Evolutionary conservation across 768 basidiomycete species (phyloP).

Genomic region (Trametes sanguinea): DNA sequence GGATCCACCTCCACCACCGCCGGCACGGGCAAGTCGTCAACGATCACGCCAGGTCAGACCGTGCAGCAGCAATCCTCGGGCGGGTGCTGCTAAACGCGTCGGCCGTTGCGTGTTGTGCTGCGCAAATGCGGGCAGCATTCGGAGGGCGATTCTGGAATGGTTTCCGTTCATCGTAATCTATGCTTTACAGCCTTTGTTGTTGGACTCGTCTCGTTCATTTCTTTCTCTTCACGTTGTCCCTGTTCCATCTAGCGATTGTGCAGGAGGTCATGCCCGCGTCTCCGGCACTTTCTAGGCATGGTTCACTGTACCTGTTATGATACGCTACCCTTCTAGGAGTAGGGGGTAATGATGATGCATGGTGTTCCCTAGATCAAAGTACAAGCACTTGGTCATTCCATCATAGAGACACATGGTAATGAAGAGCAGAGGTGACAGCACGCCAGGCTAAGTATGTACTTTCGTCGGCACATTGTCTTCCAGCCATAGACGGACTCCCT

Average conservation of each 20-base stretch:
- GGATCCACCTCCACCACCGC: conserved; percentile 77
- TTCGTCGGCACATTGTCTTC: conserved; percentile 44
- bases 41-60: conserved; percentile 81
- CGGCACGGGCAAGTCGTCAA: conserved; percentile 72
- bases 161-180: conserved; percentile 31
- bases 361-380: conserved; percentile 6
- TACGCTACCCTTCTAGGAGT: conserved; percentile 19
- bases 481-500: conserved; percentile 81
- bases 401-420: background rate
- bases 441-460: background rate
- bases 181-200: conserved; percentile 33
- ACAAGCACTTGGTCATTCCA: background rate
- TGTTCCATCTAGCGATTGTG: conserved; percentile 16
- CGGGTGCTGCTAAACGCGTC: conserved; percentile 71
- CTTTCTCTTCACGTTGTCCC: conserved; percentile 14
- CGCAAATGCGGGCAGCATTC: conserved; percentile 7
- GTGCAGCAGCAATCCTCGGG: conserved; percentile 74
- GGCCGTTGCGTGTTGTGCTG: background rate
- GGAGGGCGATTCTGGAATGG: conserved; percentile 25
- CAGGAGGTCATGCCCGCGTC: conserved; percentile 12
- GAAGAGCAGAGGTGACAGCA: background rate
- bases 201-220: conserved; percentile 27
- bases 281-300: conserved; percentile 4
- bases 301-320: conserved; percentile 22
- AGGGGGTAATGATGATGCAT: conserved; percentile 15